A percentile compares a stretch with the other conserved stretches of the same genome.
phyloP scores from a whole-genome alignment of 768 basidiomycete species.

The Amanita jacksonii region DNA sequence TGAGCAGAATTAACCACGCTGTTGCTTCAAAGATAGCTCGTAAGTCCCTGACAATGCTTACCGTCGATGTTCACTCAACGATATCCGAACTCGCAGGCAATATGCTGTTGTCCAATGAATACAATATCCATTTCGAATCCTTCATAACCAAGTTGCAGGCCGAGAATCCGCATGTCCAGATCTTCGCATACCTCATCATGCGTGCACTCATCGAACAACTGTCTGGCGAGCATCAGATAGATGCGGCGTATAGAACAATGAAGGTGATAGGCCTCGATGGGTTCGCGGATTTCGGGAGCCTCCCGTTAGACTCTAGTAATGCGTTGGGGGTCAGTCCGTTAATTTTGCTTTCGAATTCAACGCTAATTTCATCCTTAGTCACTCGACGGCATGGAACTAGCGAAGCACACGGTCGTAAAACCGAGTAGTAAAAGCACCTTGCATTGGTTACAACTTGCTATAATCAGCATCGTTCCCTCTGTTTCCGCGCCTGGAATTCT shows the following conservation, averaged over 20 bases:
- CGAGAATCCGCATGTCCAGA: constrained; percentile 38
- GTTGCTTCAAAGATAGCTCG: constrained; percentile 60
- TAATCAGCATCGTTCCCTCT: constrained; percentile 41
- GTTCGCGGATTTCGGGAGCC: constrained; percentile 36
- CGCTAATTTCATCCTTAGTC: constrained; percentile 24
- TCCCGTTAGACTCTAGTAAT: constrained; percentile 20
- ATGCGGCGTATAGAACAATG: constrained; percentile 40
- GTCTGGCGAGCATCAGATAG: constrained; percentile 50
- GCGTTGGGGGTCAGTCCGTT: constrained; percentile 22
- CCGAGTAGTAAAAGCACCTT: constrained; percentile 49
- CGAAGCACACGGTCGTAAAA: constrained; percentile 44
- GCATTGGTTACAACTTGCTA: constrained; percentile 46
- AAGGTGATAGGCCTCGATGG: constrained; percentile 34
- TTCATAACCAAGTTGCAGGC: constrained; percentile 46
- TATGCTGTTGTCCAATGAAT: constrained; percentile 43
- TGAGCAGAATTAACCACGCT: constrained; percentile 42
- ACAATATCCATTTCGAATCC: constrained; percentile 30
- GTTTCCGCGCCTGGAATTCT: constrained; percentile 28
- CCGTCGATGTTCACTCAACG: not conserved
- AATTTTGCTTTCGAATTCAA: not conserved
- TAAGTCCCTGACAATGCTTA: constrained; percentile 19
- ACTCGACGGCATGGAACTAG: constrained; percentile 33
- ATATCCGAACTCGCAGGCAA: constrained; percentile 40
- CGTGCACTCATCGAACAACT: constrained; percentile 48
- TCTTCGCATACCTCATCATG: constrained; percentile 53